Evolutionary conservation across 345 rosid species (phyloP).

Genomic region (Crucihimalaya himalaica): DNA sequence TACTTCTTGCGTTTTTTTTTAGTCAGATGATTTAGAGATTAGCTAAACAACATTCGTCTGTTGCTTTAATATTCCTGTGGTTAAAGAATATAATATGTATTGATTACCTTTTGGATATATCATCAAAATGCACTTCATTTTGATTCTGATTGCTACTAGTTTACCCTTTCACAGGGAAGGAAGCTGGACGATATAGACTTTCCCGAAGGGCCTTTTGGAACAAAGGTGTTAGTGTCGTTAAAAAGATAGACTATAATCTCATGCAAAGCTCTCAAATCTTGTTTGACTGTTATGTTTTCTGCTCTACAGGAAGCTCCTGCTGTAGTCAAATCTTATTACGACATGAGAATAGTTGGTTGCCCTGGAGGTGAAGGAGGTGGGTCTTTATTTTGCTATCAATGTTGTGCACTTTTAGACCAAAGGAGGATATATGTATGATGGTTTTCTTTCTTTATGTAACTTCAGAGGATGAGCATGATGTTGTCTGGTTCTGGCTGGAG

Average conservation of each 20-base stretch:
- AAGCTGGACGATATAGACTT: constrained; percentile 44
- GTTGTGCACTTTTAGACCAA: neutral
- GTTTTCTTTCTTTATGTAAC: neutral
- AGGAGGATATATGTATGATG: neutral
- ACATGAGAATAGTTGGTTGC: constrained; percentile 10
- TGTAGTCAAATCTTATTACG: constrained; percentile 8
- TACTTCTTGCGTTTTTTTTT: neutral
- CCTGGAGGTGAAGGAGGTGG: constrained; percentile 15
- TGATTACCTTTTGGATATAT: neutral
- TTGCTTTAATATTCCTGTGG: neutral
- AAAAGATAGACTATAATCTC: neutral
- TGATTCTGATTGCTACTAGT: neutral
- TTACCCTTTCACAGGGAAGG: constrained; percentile 40
- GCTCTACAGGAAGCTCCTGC: neutral
- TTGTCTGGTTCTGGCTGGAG: constrained; percentile 92
- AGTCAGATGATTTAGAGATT: neutral
- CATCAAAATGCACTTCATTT: neutral
- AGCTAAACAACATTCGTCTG: neutral
- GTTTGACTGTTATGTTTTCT: neutral
- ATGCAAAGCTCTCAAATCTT: neutral
- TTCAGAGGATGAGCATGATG: constrained; percentile 87
- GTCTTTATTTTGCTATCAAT: neutral
- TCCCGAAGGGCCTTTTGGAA: constrained; percentile 52
- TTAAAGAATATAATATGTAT: neutral
- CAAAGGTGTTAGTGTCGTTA: constrained; percentile 47